Base-by-base conservation (phyloP, 164 flowering plant species). In the Santalum album region DNA sequence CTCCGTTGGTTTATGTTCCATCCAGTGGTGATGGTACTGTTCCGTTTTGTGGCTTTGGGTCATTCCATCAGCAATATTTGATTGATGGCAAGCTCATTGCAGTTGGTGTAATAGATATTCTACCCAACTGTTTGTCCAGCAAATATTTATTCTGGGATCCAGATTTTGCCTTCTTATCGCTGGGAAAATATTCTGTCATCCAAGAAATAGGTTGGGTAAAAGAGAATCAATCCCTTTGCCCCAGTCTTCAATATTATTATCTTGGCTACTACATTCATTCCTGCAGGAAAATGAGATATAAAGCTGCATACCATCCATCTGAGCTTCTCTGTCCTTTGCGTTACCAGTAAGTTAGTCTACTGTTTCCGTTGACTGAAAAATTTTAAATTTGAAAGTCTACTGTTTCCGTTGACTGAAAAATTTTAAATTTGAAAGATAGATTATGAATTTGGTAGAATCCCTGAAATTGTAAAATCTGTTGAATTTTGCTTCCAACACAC, bases 61-160 rank as follows among this genome's bases (percentile, higher is more conserved):
- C 98, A 61, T 92, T 92, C 65, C 96, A 89, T 73, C 96, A 89
- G 73, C 95, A 82, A 72, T 92, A 89, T 74, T 38, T 79, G 39
- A 68, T 92, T 66, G 95, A 92, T 78, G 99, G 91, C 49, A 69
- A 54, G 57, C 78, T 92, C 48, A 74, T 89, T 74, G 99, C 99
- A 6, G 99, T 92, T 69, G 99, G 97, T 51, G 99, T 92, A 60
- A 66, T 92, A 56, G 99, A 92, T 72, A 85, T 89, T 64, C 89
- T 92, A 9, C 99, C 99, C 24, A 79, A 69, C 62, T 89, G 99
- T 74, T 64, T 92, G 65, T 92, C 99, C 7, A 92, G 99, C 69
- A 85, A 84, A 66, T 92, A 92, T 72, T 68, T 92, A 66, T 92
- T 92, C 57, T 91, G 99, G 99, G 99, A 92, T 56, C 96, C 99